phyloP scores from a whole-genome alignment of 805 yeast genomes.

The Ogataea angusta region DNA sequence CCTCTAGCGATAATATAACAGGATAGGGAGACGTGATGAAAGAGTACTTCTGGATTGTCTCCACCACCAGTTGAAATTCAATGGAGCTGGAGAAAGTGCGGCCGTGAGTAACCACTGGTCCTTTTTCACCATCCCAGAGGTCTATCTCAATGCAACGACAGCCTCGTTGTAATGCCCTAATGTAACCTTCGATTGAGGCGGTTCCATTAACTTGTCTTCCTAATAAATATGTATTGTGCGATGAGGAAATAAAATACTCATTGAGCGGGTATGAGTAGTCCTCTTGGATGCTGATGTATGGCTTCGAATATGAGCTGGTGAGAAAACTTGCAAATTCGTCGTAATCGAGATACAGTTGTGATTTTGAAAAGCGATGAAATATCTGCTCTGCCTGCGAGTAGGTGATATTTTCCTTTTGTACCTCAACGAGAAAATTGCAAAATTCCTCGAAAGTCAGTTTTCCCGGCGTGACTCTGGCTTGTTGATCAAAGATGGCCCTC shows the following conservation, averaged over 20 bases:
- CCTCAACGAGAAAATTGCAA: constrained; percentile 39
- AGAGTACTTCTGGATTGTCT: constrained; percentile 76
- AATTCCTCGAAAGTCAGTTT: constrained; percentile 33
- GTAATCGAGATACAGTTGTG: constrained; percentile 19
- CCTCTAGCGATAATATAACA: constrained; percentile 78
- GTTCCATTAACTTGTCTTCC: constrained; percentile 88
- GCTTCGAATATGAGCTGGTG: constrained; percentile 31
- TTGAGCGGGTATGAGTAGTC: constrained; percentile 65
- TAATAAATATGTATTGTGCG: constrained; percentile 87
- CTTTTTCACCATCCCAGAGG: constrained; percentile 77
- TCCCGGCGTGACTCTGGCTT: constrained; percentile 3
- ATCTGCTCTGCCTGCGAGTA: constrained; percentile 31
- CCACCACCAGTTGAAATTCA: constrained; percentile 63
- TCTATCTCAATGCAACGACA: constrained; percentile 95
- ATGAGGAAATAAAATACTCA: constrained; percentile 86
- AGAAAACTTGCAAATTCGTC: constrained; percentile 32
- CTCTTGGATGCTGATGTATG: constrained; percentile 23
- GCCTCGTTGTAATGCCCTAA: constrained; percentile 82
- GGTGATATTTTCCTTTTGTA: constrained; percentile 45
- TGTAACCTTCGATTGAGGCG: constrained; percentile 87
- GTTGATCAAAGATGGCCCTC: constrained; percentile 31
- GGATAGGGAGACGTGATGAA: constrained; percentile 88
- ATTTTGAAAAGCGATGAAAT: constrained; percentile 37
- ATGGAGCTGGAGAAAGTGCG: constrained; percentile 75
- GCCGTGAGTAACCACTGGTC: constrained; percentile 91